Percentiles rank a stretch among this genome's conserved stretches.
Evolutionary conservation across 1,139 yeast genomes (phyloP).

Genomic region (Zygosaccharomyces sapae): DNA sequence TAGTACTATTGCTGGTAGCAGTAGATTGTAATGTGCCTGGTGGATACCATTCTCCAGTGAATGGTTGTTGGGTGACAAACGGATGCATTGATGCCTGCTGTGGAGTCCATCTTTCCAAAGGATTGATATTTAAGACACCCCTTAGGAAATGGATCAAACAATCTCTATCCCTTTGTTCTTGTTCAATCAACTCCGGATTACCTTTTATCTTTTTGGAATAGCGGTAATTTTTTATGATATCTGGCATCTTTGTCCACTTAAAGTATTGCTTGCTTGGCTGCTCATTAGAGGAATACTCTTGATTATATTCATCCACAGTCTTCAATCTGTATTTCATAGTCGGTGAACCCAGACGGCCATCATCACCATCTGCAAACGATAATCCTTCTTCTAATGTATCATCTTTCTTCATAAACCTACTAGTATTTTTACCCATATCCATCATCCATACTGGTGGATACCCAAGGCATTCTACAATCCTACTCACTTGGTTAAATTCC

Average conservation of each 20-base stretch:
- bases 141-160: conserved; percentile 71
- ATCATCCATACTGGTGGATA: conserved; percentile 94
- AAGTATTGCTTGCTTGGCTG: conserved; percentile 83
- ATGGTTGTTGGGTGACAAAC: conserved; percentile 57
- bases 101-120: conserved; percentile 93
- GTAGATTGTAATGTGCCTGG: conserved; percentile 37
- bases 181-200: conserved; percentile 52
- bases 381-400: conserved; percentile 10
- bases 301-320: conserved; percentile 55
- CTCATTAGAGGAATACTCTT: conserved; percentile 56
- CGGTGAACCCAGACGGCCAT: conserved; percentile 21
- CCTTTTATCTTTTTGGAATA: conserved; percentile 73
- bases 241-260: conserved; percentile 64
- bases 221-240: conserved; percentile 71
- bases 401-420: conserved; percentile 58
- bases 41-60: conserved; percentile 46
- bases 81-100: conserved; percentile 94
- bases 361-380: conserved; percentile 28
- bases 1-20: conserved; percentile 4
- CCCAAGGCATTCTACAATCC: conserved; percentile 81
- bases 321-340: conserved; percentile 47
- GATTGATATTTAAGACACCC: conserved; percentile 79
- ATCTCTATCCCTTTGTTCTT: conserved; percentile 68
- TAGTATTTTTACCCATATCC: conserved; percentile 85
- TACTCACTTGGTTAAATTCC: conserved; percentile 82